A percentile compares a stretch with the other conserved stretches of the same genome.
Conservation (phyloP, 2,329 filamentous ascomycete species). For the Penicillium brevicompactum region DNA sequence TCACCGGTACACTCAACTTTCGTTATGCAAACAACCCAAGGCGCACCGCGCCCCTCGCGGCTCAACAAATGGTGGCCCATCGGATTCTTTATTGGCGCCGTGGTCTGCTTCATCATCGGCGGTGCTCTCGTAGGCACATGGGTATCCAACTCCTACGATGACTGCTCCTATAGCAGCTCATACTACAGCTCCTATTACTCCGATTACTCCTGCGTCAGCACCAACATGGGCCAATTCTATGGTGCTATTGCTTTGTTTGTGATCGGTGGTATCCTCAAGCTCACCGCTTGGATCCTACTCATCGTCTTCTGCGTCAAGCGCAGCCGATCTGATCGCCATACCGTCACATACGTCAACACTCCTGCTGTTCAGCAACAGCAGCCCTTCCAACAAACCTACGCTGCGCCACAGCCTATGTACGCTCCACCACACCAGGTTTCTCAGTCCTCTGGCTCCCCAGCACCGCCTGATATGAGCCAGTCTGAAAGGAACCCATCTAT, state of each 20-base stretch:
- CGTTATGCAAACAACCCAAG: background rate
- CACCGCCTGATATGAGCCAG: constrained; percentile 4
- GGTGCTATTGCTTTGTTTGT: constrained; percentile 14
- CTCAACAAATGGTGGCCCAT: constrained; percentile 21
- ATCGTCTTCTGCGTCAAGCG: constrained; percentile 23
- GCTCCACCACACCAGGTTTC: constrained; percentile 1
- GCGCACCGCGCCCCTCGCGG: background rate
- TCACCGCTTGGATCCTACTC: constrained; percentile 21
- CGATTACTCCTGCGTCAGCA: constrained; percentile 6
- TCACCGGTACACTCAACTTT: background rate
- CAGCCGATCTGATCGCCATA: constrained; percentile 5
- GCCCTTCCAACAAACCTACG: constrained; percentile 8
- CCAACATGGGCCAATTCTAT: constrained; percentile 15
- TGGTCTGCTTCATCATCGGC: constrained; percentile 20
- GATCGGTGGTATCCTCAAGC: constrained; percentile 18
- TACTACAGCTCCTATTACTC: constrained; percentile 12
- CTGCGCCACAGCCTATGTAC: constrained; percentile 13
- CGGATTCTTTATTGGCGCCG: constrained; percentile 19
- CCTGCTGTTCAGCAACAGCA: constrained; percentile 1
- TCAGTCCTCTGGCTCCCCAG: constrained; percentile 9
- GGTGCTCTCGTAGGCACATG: constrained; percentile 19
- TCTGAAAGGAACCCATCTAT: constrained; percentile 5
- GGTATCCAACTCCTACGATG: constrained; percentile 4
- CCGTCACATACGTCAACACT: constrained; percentile 11
- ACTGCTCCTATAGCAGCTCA: constrained; percentile 6